Base-by-base conservation (phyloP, 768 basidiomycete genomes). In the Collybia mongolica region DNA sequence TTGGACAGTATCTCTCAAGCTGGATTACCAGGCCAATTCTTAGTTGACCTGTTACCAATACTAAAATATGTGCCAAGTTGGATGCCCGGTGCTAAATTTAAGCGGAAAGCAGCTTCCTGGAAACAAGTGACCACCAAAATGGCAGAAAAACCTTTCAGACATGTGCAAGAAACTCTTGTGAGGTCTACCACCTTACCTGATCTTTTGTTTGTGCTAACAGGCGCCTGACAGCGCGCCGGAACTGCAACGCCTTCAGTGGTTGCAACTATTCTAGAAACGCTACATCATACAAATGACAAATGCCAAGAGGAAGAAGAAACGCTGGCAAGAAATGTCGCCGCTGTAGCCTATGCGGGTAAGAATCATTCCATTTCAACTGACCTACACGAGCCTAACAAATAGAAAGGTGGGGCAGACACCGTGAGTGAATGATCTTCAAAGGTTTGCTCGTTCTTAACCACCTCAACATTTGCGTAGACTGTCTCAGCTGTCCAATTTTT, bases 51-150 rank as follows among this genome's bases (percentile, higher is more conserved):
- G n/a, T 62, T 45, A 19, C 44, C 44, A 19, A 35, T 29, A 26
- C 32, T 70, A 44, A 64, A 60, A 46, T 59, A 64, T 38, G 51
- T 71, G 18, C 70, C 68, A 6, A 51, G 51, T 11, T 72, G 66
- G 65, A 28, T 70, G 14, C 70, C 70, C 12, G 64, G 65, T 7
- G 64, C 70, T 2, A 54, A 58, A 0, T 72, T 68, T 65, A 70
- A 76, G 59, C 50, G 54, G 42, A 65, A 62, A 48, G 78, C 77
- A 0, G 63, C 59, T 35, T 64, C 68, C 53, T 77, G 75, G 71
- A 62, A 61, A 38, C 23, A 48, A 39, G 22, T 48, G 18, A 38
- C 19, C 26, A 38, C 39, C 19, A 24, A 26, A 38, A 48, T 48
- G 44, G 29, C 37, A 19, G 44, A 45, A 36, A 45, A 45, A 19